These are phyloP conservation scores for Daldinia sp. DNA, from an alignment of 2,329 filamentous ascomycete genomes.

Conservation along the genomic window DNA sequence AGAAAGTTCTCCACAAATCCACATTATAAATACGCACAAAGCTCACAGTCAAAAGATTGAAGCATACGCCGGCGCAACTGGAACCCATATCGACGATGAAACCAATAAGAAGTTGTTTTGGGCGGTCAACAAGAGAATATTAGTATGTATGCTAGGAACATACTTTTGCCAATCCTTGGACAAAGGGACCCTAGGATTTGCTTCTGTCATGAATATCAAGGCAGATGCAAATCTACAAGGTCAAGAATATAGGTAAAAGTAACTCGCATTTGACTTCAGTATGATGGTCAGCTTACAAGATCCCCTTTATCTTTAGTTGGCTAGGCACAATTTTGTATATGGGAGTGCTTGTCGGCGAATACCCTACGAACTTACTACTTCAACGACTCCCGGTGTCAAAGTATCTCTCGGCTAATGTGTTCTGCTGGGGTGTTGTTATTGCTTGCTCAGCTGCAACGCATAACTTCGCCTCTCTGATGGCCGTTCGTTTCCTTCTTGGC, in stretches of 20 bases:
- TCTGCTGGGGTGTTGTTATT: slow-evolving; percentile 58
- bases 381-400: slow-evolving; percentile 57
- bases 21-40: not conserved
- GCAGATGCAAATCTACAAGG: slow-evolving; percentile 52
- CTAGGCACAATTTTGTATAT: slow-evolving; percentile 57
- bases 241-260: slow-evolving; percentile 48
- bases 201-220: slow-evolving; percentile 48
- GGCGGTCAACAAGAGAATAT: slow-evolving; percentile 61
- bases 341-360: slow-evolving; percentile 57
- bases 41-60: not conserved
- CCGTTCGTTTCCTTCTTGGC: slow-evolving; percentile 57
- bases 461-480: slow-evolving; percentile 53
- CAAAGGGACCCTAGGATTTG: slow-evolving; percentile 49
- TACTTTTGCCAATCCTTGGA: slow-evolving; percentile 59
- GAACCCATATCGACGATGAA: slow-evolving; percentile 60
- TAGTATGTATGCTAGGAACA: slow-evolving; percentile 64
- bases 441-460: slow-evolving; percentile 52
- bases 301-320: slow-evolving; percentile 43
- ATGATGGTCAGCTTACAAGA: not conserved
- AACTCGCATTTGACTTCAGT: too few relatives aligned
- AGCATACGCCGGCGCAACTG: not conserved
- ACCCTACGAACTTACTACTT: slow-evolving; percentile 55
- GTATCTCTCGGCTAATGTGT: slow-evolving; percentile 55
- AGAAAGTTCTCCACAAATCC: not conserved
- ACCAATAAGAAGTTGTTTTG: slow-evolving; percentile 63